A percentile compares a stretch with the other conserved stretches of the same genome.
Evolutionary conservation across 2,329 filamentous ascomycete species (phyloP).

Genomic region (Setomelanomma holmii): DNA sequence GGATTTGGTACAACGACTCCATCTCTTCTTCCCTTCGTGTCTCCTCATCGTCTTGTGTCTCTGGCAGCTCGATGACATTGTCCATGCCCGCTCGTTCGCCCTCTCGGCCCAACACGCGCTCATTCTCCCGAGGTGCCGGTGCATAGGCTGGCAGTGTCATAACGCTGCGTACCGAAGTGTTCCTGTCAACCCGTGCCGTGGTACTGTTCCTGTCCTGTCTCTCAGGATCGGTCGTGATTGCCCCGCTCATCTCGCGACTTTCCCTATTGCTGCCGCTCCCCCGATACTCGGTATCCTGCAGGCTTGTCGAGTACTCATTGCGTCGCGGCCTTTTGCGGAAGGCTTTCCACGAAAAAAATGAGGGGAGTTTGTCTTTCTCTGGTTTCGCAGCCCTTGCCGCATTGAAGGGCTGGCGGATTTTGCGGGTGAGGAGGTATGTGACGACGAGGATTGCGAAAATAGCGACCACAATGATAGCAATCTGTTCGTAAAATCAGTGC

Average conservation of each 20-base stretch:
- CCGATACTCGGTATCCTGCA: slow-evolving; percentile 43
- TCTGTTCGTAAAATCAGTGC: slow-evolving; percentile 27
- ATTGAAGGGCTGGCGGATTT: slow-evolving; percentile 26
- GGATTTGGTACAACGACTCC: slow-evolving; percentile 90
- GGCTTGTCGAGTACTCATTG: slow-evolving; percentile 41
- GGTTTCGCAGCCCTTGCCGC: slow-evolving; percentile 16
- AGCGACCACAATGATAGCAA: slow-evolving; percentile 35
- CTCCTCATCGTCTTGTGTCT: slow-evolving; percentile 81
- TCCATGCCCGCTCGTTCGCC: slow-evolving; percentile 93
- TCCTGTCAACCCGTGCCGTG: slow-evolving; percentile 70
- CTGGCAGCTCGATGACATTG: slow-evolving; percentile 83
- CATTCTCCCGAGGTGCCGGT: slow-evolving; percentile 72
- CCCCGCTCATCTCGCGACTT: slow-evolving; percentile 41
- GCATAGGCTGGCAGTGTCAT: slow-evolving; percentile 92
- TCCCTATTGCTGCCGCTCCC: slow-evolving; percentile 23
- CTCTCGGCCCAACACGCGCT: slow-evolving; percentile 84
- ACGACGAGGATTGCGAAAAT: slow-evolving; percentile 42
- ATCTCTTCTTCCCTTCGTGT: slow-evolving; percentile 84
- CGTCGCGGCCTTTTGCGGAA: slow-evolving; percentile 35
- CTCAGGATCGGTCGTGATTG: slow-evolving; percentile 31
- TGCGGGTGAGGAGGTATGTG: slow-evolving; percentile 39
- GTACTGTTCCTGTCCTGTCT: slow-evolving; percentile 34
- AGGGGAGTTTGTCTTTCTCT: slow-evolving; percentile 36
- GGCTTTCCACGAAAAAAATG: slow-evolving; percentile 40
- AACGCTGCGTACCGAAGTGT: slow-evolving; percentile 88